phyloP scores from a whole-genome alignment of 2,329 filamentous ascomycete species.

The Pseudogymnoascus sp. region DNA sequence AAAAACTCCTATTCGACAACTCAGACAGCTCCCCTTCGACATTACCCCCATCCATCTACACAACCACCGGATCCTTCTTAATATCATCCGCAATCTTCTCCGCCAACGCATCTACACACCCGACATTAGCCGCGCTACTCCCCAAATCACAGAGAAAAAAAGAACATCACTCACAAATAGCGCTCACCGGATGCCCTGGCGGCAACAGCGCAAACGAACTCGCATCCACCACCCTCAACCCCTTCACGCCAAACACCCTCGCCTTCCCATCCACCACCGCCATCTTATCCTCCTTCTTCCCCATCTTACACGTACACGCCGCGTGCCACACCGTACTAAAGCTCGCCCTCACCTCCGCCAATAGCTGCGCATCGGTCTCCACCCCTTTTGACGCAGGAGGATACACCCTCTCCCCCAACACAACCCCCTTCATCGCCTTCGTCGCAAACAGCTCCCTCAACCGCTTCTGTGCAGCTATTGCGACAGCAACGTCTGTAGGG shows the following conservation, averaged over 20 bases:
- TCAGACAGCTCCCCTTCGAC: background rate
- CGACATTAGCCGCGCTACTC: background rate
- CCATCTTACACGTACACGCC: conserved; percentile 16
- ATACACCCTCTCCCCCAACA: background rate
- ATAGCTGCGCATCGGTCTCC: conserved; percentile 21
- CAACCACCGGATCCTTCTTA: conserved; percentile 1
- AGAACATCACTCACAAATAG: conserved; percentile 28
- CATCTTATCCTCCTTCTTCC: conserved; percentile 12
- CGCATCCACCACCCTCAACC: conserved; percentile 15
- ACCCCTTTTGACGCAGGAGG: conserved; percentile 8
- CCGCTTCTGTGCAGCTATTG: conserved; percentile 35
- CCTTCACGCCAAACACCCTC: conserved; percentile 13
- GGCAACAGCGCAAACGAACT: conserved; percentile 19
- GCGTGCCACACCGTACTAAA: conserved; percentile 8
- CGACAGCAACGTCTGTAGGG: conserved; percentile 36
- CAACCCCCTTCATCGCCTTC: conserved; percentile 13
- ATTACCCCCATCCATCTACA: background rate
- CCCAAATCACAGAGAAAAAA: background rate
- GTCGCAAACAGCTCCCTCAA: conserved; percentile 26
- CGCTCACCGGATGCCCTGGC: conserved; percentile 34
- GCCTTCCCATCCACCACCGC: conserved; percentile 13
- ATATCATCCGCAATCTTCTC: conserved; percentile 33
- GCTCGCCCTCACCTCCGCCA: conserved; percentile 8
- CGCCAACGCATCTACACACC: conserved; percentile 30
- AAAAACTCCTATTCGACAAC: background rate